Conservation (phyloP, 306 rosid species). For the Prunus kanzakura region DNA sequence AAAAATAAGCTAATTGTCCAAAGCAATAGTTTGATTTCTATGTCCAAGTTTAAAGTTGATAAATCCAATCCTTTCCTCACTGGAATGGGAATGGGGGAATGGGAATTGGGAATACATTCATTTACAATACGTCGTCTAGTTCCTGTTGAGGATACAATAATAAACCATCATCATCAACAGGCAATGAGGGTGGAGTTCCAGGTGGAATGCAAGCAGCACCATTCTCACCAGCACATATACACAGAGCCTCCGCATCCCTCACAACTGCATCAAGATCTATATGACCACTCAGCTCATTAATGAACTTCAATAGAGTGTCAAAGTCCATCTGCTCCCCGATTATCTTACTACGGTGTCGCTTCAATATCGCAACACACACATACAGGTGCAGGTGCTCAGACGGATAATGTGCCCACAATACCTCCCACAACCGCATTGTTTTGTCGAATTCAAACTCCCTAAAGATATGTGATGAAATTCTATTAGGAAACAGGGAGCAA, state of each 20-base stretch:
- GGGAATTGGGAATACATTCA: background rate
- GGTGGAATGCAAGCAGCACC: slow-evolving; percentile 94
- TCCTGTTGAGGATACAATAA: slow-evolving; percentile 63
- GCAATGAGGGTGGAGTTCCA: slow-evolving; percentile 96
- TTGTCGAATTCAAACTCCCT: slow-evolving; percentile 84
- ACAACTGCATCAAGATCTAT: slow-evolving; percentile 71
- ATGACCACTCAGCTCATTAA: slow-evolving; percentile 85
- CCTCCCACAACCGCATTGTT: slow-evolving; percentile 92
- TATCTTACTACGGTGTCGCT: slow-evolving; percentile 72
- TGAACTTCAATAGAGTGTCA: slow-evolving; percentile 89
- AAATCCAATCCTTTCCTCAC: background rate
- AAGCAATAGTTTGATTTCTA: background rate
- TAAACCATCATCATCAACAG: slow-evolving; percentile 64
- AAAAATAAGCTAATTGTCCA: slow-evolving; percentile 1
- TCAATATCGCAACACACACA: slow-evolving; percentile 83
- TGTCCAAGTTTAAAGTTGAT: background rate
- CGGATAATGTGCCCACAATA: slow-evolving; percentile 83
- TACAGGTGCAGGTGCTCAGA: slow-evolving; percentile 95
- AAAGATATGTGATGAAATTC: slow-evolving; percentile 13
- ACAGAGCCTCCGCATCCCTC: slow-evolving; percentile 92
- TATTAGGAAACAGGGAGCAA: background rate
- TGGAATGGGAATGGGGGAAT: background rate
- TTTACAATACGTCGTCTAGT: slow-evolving; percentile 69
- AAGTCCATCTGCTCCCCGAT: slow-evolving; percentile 96
- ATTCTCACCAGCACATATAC: slow-evolving; percentile 86